Evolutionary conservation across 306 rosid genomes (phyloP), one percentile per base, ranked within the genome.

Genomic region (Acacia melanoxylon): DNA sequence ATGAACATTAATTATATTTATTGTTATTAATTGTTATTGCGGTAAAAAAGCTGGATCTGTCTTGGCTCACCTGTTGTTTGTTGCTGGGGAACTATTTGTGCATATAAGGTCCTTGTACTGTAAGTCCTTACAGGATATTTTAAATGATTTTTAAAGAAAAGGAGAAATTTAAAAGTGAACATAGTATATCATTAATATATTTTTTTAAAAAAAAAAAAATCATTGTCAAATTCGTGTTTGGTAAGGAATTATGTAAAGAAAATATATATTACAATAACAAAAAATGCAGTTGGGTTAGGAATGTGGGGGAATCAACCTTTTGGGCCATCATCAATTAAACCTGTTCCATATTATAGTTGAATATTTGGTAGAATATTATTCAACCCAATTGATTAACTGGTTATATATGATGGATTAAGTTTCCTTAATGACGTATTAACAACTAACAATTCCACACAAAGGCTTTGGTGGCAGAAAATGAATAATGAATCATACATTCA

Each of bases 401-500:
- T 59, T 29, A n/a, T 17, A 66, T 19, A 4, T 54, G 68, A 48
- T 15, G 22, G 52, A 19, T 41, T 29, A 9, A 77, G 14, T 77
- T 27, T 77, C 19, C 22, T 77, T 29, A 11, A 45, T 71, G 48
- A 25, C 35, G n/a, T 6, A 6, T 49, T 42, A 42, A 42, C 46
- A 49, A 42, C 41, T 70, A 76, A 70, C 52, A 71, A 83, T 40
- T 62, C 29, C 20, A 46, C 16, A 45, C 14, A 78, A 68, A 82
- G 52, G 25, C 17, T 12, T 13, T 58, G 17, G 63, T 68, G 79
- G 72, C 69, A 68, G 79, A 74, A 71, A 74, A 78, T 78, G 76
- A 78, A 81, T 79, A 61, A 81, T 78, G 72, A 61, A 78, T 76
- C 74, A 51, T 17, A 81, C 87, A 68, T 74, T 72, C 80, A 41